Evolutionary conservation across 768 basidiomycete species (phyloP).

Genomic region (Gautieria morchelliformis): DNA sequence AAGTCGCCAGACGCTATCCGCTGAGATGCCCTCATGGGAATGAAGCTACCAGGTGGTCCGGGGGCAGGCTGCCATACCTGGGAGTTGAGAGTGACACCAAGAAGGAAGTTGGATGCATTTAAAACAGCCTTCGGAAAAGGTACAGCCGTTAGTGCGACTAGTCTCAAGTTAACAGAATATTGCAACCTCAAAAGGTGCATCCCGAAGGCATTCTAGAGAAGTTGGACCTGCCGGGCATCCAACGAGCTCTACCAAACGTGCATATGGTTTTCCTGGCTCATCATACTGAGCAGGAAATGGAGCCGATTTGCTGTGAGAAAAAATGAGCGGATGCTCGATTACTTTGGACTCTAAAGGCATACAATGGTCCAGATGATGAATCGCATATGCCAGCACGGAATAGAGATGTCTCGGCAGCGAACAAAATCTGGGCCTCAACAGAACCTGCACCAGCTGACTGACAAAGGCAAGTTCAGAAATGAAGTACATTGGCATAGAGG

Average conservation of each 20-base stretch:
- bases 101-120: constrained; percentile 38
- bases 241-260: constrained; percentile 33
- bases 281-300: constrained; percentile 38
- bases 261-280: constrained; percentile 40
- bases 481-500: neutral
- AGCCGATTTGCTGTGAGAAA: constrained; percentile 38
- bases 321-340: neutral
- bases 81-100: constrained; percentile 32
- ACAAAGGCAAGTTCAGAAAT: neutral
- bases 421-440: constrained; percentile 12
- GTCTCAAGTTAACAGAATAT: neutral
- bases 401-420: constrained; percentile 17
- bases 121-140: constrained; percentile 32
- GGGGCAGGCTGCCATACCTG: constrained; percentile 53
- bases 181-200: constrained; percentile 34
- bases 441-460: constrained; percentile 13
- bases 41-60: constrained; percentile 41
- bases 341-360: constrained; percentile 13
- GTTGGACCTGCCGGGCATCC: constrained; percentile 32
- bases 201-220: constrained; percentile 36
- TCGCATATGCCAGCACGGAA: constrained; percentile 47
- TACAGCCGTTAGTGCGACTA: neutral
- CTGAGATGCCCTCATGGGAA: constrained; percentile 35
- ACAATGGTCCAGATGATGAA: constrained; percentile 48
- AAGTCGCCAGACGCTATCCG: constrained; percentile 39